Evolutionary conservation across 352 stramenopile genomes (phyloP).

Genomic region (Poterioochromonas sp.): DNA sequence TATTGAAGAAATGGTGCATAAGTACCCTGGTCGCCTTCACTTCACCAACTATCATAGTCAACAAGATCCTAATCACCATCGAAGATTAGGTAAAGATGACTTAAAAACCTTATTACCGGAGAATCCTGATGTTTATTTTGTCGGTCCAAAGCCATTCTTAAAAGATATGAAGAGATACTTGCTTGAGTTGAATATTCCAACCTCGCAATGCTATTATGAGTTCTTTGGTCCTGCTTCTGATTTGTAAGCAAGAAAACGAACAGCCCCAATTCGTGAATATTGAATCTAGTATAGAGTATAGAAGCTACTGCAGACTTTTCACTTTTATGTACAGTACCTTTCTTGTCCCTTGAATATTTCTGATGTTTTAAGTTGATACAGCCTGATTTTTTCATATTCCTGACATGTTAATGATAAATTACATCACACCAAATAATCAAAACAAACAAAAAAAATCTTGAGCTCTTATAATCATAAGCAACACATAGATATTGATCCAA

Average conservation of each 20-base stretch:
- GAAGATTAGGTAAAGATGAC: not conserved
- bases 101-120: not conserved
- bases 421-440: not conserved
- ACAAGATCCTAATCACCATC: not conserved
- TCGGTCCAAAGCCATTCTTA: not conserved
- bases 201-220: not conserved
- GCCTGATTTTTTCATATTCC: too few relatives aligned
- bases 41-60: not conserved
- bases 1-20: not conserved
- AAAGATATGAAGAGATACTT: not conserved
- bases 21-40: not conserved
- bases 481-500: not conserved
- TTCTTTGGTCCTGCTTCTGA: constrained; percentile 18
- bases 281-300: too few relatives aligned
- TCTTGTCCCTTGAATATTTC: too few relatives aligned
- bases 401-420: too few relatives aligned
- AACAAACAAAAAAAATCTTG: not conserved
- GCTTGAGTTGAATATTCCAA: not conserved
- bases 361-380: too few relatives aligned
- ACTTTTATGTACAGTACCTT: too few relatives aligned
- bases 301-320: too few relatives aligned
- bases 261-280: too few relatives aligned
- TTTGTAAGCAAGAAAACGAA: too few relatives aligned
- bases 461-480: not conserved
- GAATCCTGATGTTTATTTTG: not conserved